These are phyloP conservation scores for Tricholoma bakamatsutake DNA, from an alignment of 768 basidiomycete species.

Conservation along the genomic window DNA sequence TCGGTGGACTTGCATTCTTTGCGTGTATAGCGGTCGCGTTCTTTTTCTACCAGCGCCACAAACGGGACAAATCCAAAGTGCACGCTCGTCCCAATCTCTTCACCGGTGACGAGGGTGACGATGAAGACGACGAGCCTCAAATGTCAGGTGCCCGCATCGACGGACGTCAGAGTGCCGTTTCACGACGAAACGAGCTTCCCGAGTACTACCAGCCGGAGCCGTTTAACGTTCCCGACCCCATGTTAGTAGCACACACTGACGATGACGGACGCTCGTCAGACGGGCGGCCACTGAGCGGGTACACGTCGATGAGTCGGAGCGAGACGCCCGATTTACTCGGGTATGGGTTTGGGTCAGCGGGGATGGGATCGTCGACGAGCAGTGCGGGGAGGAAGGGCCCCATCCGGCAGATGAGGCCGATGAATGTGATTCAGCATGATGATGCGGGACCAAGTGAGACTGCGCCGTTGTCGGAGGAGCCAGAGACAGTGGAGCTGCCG, in stretches of 20 bases:
- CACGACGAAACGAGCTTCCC: slow-evolving; percentile 45
- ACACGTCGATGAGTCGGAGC: slow-evolving; percentile 37
- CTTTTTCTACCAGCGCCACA: slow-evolving; percentile 20
- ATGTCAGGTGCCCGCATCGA: slow-evolving; percentile 11
- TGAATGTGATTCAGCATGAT: slow-evolving; percentile 83
- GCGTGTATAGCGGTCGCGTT: slow-evolving; percentile 14
- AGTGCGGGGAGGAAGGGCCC: slow-evolving; percentile 38
- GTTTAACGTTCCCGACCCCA: slow-evolving; percentile 64
- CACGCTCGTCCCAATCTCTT: slow-evolving; percentile 60
- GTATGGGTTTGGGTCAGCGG: slow-evolving; percentile 16
- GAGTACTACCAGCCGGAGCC: slow-evolving; percentile 75
- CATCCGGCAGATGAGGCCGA: slow-evolving; percentile 52
- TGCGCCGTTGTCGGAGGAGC: slow-evolving; percentile 26
- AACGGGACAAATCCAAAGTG: slow-evolving; percentile 27
- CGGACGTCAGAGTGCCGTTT: slow-evolving; percentile 1
- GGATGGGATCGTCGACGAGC: slow-evolving; percentile 21
- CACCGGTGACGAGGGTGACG: slow-evolving; percentile 53
- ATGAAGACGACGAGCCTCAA: slow-evolving; percentile 10
- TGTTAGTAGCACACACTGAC: slow-evolving; percentile 26
- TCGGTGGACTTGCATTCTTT: slow-evolving; percentile 18
- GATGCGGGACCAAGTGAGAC: slow-evolving; percentile 61
- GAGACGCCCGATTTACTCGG: slow-evolving; percentile 39
- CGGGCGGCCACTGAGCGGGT: slow-evolving; percentile 32
- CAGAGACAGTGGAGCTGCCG: slow-evolving; percentile 78
- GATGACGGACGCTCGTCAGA: slow-evolving; percentile 20